These are phyloP conservation scores for Talaromyces thailandensis DNA, from an alignment of 495 filamentous ascomycete genomes.

Conservation along the genomic window DNA sequence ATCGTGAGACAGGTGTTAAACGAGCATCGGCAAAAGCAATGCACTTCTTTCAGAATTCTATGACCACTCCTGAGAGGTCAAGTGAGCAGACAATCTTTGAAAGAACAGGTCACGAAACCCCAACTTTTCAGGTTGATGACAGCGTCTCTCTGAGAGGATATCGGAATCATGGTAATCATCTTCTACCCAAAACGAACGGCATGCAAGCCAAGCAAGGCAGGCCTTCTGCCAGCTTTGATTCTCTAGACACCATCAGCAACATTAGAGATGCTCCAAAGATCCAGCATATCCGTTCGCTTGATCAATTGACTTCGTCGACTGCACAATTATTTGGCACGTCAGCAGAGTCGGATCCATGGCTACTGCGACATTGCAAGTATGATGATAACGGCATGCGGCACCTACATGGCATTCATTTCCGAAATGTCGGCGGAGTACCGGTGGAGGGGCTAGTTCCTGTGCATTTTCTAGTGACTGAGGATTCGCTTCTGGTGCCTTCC, in stretches of 20 bases:
- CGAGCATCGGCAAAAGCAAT: neutral
- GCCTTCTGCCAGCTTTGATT: neutral
- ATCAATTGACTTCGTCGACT: constrained; percentile 21
- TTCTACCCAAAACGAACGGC: neutral
- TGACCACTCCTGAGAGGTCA: neutral
- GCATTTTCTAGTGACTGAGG: constrained; percentile 25
- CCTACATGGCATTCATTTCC: constrained; percentile 27
- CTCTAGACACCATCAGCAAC: neutral
- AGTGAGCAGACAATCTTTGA: neutral
- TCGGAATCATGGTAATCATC: neutral
- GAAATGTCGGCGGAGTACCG: constrained; percentile 29
- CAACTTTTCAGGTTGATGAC: neutral
- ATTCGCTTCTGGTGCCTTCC: constrained; percentile 13
- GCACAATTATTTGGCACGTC: constrained; percentile 28
- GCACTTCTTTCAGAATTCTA: neutral
- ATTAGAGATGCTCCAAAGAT: constrained; percentile 2
- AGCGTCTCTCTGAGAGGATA: neutral
- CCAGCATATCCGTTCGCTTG: constrained; percentile 17
- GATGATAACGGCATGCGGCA: constrained; percentile 25
- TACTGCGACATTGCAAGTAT: constrained; percentile 27
- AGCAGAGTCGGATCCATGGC: constrained; percentile 29
- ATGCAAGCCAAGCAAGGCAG: neutral
- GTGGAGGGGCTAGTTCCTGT: constrained; percentile 23
- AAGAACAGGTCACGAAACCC: neutral
- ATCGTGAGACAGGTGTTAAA: neutral